Evolutionary conservation across 1,284 basidiomycete genomes (phyloP).

Genomic region (Coriolopsis trogii): DNA sequence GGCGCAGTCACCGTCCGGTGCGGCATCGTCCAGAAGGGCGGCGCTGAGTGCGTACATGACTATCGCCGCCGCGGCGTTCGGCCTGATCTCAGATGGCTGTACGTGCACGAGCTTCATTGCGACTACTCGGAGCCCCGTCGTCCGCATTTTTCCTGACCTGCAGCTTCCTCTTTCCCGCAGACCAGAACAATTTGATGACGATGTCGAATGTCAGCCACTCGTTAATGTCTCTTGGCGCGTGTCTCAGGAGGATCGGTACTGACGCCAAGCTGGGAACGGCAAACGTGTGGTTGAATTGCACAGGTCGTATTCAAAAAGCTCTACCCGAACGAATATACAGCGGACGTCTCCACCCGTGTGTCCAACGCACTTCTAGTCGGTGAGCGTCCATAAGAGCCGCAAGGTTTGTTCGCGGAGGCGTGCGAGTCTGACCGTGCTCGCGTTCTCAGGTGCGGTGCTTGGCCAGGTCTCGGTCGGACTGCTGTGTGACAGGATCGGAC

Average conservation of each 20-base stretch:
- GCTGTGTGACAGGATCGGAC: conserved; percentile 71
- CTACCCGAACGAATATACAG: conserved; percentile 63
- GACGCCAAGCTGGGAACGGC: not conserved
- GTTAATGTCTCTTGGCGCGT: not conserved
- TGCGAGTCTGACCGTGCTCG: conserved; percentile 6
- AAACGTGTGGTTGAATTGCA: no score
- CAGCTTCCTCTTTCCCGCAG: conserved; percentile 34
- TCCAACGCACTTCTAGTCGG: conserved; percentile 78
- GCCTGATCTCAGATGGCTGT: conserved; percentile 74
- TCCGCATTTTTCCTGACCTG: not conserved
- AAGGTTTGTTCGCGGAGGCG: conserved; percentile 10
- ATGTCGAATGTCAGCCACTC: conserved; percentile 55
- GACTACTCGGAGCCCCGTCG: no score
- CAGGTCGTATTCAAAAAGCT: conserved; percentile 66
- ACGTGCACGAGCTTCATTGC: conserved; percentile 26
- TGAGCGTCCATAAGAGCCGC: conserved; percentile 33
- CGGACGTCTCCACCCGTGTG: conserved; percentile 66
- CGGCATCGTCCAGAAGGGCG: conserved; percentile 43
- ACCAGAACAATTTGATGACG: conserved; percentile 73
- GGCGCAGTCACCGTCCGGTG: no score
- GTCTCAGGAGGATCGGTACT: conserved; percentile 6
- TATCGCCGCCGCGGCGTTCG: conserved; percentile 65
- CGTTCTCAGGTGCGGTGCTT: conserved; percentile 56
- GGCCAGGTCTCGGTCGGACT: conserved; percentile 73
- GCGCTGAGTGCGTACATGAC: conserved; percentile 60